Conservation (phyloP, 2,329 filamentous ascomycete genomes). For the Apiospora arundinis region DNA sequence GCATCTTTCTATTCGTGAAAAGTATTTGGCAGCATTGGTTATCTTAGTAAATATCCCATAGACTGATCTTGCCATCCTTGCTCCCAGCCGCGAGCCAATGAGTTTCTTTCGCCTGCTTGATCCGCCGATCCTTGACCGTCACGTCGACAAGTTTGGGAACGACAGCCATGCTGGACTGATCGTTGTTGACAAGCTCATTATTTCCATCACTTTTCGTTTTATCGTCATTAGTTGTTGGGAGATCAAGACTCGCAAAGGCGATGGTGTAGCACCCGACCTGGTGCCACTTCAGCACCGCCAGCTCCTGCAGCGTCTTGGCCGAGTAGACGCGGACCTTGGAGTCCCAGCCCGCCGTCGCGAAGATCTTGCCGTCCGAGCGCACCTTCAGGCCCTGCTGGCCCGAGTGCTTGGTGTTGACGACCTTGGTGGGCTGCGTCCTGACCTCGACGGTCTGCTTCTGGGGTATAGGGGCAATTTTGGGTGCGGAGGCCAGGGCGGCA, state of each 20-base stretch:
- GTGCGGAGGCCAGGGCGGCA: conserved; percentile 33
- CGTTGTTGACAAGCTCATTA: conserved; percentile 20
- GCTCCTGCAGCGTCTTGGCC: conserved; percentile 78
- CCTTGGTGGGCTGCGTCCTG: conserved; percentile 60
- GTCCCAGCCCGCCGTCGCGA: conserved; percentile 95
- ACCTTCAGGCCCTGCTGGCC: conserved; percentile 85
- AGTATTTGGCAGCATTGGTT: neutral
- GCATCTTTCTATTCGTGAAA: no score
- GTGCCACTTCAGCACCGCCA: conserved; percentile 96
- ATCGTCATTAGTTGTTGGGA: neutral
- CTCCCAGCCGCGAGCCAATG: conserved; percentile 92
- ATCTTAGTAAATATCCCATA: conserved; percentile 91
- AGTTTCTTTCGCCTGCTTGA: conserved; percentile 68
- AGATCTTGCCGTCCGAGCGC: conserved; percentile 80
- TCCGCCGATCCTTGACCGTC: conserved; percentile 68
- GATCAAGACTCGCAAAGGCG: conserved; percentile 66
- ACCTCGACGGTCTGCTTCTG: conserved; percentile 26
- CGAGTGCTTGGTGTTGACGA: conserved; percentile 80
- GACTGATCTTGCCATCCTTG: conserved; percentile 92
- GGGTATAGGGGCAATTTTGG: conserved; percentile 28
- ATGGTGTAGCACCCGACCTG: conserved; percentile 84
- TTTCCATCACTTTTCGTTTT: conserved; percentile 23
- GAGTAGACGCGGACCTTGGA: conserved; percentile 81
- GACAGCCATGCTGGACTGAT: conserved; percentile 28
- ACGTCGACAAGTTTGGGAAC: conserved; percentile 42